phyloP scores from a whole-genome alignment of 768 basidiomycete genomes.

The Cystofilobasidium bisporidii region DNA sequence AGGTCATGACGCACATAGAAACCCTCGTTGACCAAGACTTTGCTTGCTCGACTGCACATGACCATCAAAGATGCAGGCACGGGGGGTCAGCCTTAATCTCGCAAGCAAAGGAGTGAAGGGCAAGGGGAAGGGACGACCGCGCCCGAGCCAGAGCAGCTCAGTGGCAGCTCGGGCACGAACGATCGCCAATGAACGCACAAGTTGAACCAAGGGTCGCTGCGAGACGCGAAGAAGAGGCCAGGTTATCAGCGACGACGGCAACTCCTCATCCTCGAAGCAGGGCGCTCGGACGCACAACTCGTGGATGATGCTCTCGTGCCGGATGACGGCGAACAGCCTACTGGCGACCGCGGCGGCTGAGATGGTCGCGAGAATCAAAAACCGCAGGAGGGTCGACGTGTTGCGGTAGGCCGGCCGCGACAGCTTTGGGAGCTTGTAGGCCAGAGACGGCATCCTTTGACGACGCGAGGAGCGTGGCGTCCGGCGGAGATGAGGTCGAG shows the following conservation, averaged over 20 bases:
- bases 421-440: slow-evolving; percentile 38
- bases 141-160: background rate
- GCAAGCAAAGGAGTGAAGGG: background rate
- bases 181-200: slow-evolving; percentile 71
- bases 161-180: too few relatives aligned
- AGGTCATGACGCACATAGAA: slow-evolving; percentile 89
- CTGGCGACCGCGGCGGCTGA: slow-evolving; percentile 91
- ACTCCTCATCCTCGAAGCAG: slow-evolving; percentile 12
- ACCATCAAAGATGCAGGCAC: background rate
- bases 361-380: slow-evolving; percentile 79
- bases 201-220: slow-evolving; percentile 97
- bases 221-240: background rate
- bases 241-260: slow-evolving; percentile 7
- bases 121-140: background rate
- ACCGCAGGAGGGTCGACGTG: slow-evolving; percentile 79
- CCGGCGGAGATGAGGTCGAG: too few relatives aligned
- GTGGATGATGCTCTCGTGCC: slow-evolving; percentile 98
- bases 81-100: too few relatives aligned
- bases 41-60: slow-evolving; percentile 70
- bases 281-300: slow-evolving; percentile 66
- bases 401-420: slow-evolving; percentile 58
- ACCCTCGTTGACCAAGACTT: slow-evolving; percentile 77
- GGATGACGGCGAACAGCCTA: slow-evolving; percentile 90
- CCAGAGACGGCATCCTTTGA: slow-evolving; percentile 14
- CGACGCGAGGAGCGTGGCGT: background rate